Evolutionary conservation across 768 basidiomycete species (phyloP).

Genomic region (Russula sp.): DNA sequence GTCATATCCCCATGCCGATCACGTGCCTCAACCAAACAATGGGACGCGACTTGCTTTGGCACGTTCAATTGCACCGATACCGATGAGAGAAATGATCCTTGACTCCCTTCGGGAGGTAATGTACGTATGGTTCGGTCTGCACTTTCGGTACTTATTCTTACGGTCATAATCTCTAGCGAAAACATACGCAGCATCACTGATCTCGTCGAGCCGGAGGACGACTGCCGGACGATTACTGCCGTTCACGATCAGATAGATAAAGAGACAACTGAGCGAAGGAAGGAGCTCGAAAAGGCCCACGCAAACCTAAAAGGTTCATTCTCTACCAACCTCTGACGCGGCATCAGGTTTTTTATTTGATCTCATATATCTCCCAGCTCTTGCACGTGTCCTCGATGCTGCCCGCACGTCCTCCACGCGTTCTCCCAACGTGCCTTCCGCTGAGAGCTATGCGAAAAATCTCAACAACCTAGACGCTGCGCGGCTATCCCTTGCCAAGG

Average conservation of each 20-base stretch:
- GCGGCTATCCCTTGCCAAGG: constrained; percentile 60
- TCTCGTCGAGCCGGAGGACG: constrained; percentile 73
- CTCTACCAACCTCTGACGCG: background rate
- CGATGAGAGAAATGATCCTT: background rate
- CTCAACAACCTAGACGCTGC: constrained; percentile 60
- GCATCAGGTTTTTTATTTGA: background rate
- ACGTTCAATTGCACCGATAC: background rate
- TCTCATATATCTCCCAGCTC: constrained; percentile 35
- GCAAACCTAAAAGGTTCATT: constrained; percentile 48
- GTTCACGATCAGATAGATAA: constrained; percentile 63
- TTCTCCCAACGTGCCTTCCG: constrained; percentile 61
- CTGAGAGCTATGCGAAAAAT: constrained; percentile 48
- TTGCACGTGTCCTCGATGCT: constrained; percentile 56
- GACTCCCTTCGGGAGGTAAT: constrained; percentile 15
- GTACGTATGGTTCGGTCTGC: background rate
- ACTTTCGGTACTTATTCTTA: background rate
- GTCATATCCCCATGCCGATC: constrained; percentile 15
- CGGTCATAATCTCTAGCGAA: constrained; percentile 36
- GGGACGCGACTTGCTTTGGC: background rate
- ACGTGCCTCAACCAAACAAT: background rate
- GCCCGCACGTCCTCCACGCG: constrained; percentile 65
- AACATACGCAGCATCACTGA: constrained; percentile 62
- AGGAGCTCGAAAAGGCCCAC: constrained; percentile 62
- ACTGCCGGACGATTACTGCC: constrained; percentile 65
- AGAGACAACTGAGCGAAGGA: constrained; percentile 50